Conservation (phyloP, 352 stramenopile genomes). For the Pythium dissotocum region DNA sequence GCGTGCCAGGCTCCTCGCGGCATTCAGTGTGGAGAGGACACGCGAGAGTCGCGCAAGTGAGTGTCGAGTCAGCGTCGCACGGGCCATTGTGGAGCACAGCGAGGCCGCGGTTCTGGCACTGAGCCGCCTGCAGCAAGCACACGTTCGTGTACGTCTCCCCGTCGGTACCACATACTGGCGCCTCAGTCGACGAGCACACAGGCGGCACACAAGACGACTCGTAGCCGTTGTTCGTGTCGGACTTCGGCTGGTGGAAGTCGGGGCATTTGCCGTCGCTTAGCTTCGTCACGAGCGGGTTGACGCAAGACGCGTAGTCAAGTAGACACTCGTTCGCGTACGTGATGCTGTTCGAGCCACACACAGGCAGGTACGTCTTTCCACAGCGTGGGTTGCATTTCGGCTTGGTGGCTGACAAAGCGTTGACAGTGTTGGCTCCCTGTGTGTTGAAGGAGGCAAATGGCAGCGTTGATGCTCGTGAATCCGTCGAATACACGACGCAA, state of each 20-base stretch:
- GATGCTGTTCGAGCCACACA: constrained; percentile 63
- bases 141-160: constrained; percentile 38
- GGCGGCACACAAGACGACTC: constrained; percentile 38
- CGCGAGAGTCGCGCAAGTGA: constrained; percentile 49
- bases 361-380: constrained; percentile 39
- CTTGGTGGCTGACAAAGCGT: neutral
- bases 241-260: constrained; percentile 22
- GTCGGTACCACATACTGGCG: constrained; percentile 36
- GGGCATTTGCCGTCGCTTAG: constrained; percentile 48
- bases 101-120: constrained; percentile 35
- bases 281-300: constrained; percentile 35
- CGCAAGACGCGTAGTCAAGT: constrained; percentile 48
- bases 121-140: constrained; percentile 34
- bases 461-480: neutral
- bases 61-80: constrained; percentile 41
- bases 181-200: constrained; percentile 39
- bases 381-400: constrained; percentile 55
- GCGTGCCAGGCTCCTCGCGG: constrained; percentile 32
- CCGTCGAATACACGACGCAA: constrained; percentile 20
- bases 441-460: constrained; percentile 1
- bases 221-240: neutral
- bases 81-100: constrained; percentile 42
- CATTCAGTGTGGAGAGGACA: constrained; percentile 50
- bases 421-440: constrained; percentile 1
- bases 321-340: constrained; percentile 71